Base-by-base conservation (phyloP, 148 eudicot genomes). In the Rheum nobile region DNA sequence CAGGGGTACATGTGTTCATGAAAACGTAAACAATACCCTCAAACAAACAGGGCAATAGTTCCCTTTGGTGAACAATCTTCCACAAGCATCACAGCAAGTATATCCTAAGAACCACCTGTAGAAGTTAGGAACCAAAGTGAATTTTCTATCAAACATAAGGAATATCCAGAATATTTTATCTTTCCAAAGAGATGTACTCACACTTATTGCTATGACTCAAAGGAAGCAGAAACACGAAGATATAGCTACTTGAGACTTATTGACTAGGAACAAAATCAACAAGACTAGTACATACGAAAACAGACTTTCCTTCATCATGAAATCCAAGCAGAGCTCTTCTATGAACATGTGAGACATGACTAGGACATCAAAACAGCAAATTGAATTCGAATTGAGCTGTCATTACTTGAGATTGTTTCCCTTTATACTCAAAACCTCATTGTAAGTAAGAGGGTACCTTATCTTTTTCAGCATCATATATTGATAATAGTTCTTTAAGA, bases 21-120 rank as follows among this genome's bases (percentile, higher is more conserved):
- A 44, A 46, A 59, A 28, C 35, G 54, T 67, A 80, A 32, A 10
- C 1, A 34, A 61, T 84, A 95, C 99, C 99, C 92, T 95, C 83
- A 95, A 80, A 84, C 99, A 95, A 73, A 89, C 97, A 39, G 97
- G 97, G 72, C 99, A 95, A 47, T 95, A 95, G 74, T 95, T 95
- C 75, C 96, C 96, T 76, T 95, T 95, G 55, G 89, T 88, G 78
- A 95, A 95, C 83, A 95, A 87, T 79, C 99, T 95, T 79, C 99
- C 99, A 81, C 99, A 95, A 75, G 99, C 99, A 83, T 95, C 99
- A 75, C 99, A 95, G 82, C 97, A 95, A 71, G 97, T 91, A 79
- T 91, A 91, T 72, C 97, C 96, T 41, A 95, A 79, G 80, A 95
- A 91, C 99, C 99, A 95, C 91, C 98, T 95, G 87, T 50, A 71